Evolutionary conservation across 805 yeast species (phyloP), one percentile per base, ranked within the genome.

Genomic region (Kodamaea lidongshanica): DNA sequence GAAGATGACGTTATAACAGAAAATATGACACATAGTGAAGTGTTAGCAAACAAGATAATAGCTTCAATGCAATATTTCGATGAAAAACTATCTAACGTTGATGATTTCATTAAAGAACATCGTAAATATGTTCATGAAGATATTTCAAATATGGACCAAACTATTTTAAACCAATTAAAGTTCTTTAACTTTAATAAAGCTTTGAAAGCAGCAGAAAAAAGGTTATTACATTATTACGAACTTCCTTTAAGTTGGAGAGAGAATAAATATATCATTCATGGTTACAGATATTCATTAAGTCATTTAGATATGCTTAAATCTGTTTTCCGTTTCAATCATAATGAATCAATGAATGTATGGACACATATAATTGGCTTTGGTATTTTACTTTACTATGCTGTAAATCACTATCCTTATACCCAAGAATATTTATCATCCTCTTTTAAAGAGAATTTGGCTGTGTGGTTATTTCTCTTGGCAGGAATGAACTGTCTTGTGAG

Each of bases 271-370:
- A 84, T 92, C 35, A 64, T 81, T 12, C 62, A 74, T 33, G 97
- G 97, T 3, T 92, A 89, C 59, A 65, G 96, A 37, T 92, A 89
- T 57, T 77, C 80, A 38, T 61, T 72, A 34, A 68, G 72, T 23
- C 87, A 80, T 48, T 17, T 46, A 5, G 67, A 71, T 32, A 80
- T 92, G 41, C 30, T 80, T 17, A 54, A 64, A 36, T 74, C 88
- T 27, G 61, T 87, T 11, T 69, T 75, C 48, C 52, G 63, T 27
- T 60, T 61, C 41, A 69, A 43, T 52, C 97, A 92, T 57, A 89
- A 89, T 52, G 98, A 89, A 54, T 72, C 95, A 0, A 71, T 82
- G 50, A 92, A 92, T 56, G 87, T 89, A 33, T 89, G 98, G 97
- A 72, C 95, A 0, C 98, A 89, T 59, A 47, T 85, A 9, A 19